phyloP scores from a whole-genome alignment of 768 basidiomycete genomes.

The Mycena metata region DNA sequence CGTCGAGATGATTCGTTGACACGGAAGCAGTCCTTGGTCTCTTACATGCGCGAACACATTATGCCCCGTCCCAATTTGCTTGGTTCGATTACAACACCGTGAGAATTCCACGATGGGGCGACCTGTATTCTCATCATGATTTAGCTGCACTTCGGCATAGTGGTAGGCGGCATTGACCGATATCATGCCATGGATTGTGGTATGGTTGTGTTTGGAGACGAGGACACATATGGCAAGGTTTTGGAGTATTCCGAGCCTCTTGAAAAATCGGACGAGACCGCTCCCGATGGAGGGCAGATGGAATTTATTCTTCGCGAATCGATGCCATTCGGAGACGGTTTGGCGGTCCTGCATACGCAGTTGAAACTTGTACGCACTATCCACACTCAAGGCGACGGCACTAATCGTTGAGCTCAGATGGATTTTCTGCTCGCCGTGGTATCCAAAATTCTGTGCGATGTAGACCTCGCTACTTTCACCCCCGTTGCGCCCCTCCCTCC shows the following conservation, averaged over 20 bases:
- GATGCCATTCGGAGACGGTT: constrained; percentile 20
- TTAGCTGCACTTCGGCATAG: constrained; percentile 18
- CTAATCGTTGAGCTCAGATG: background rate
- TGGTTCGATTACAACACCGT: constrained; percentile 23
- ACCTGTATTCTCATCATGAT: background rate
- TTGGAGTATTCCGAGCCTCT: constrained; percentile 17
- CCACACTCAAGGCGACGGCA: no score
- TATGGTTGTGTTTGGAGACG: constrained; percentile 24
- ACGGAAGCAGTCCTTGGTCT: constrained; percentile 18
- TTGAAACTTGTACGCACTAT: constrained; percentile 8
- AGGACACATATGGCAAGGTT: constrained; percentile 20
- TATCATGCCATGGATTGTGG: constrained; percentile 18
- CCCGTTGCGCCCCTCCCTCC: constrained; percentile 4
- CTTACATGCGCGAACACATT: constrained; percentile 15
- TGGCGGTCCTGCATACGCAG: constrained; percentile 17
- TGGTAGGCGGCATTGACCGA: constrained; percentile 15
- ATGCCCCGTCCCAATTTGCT: constrained; percentile 15
- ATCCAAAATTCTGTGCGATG: constrained; percentile 15
- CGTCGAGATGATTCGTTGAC: background rate
- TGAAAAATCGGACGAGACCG: constrained; percentile 20
- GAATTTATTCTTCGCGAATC: constrained; percentile 17
- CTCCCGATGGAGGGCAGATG: constrained; percentile 14
- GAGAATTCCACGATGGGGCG: background rate
- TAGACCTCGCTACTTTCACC: constrained; percentile 9
- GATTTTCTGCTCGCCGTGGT: constrained; percentile 18